Conservation (phyloP, 345 rosid species). For the Mangifera indica region DNA sequence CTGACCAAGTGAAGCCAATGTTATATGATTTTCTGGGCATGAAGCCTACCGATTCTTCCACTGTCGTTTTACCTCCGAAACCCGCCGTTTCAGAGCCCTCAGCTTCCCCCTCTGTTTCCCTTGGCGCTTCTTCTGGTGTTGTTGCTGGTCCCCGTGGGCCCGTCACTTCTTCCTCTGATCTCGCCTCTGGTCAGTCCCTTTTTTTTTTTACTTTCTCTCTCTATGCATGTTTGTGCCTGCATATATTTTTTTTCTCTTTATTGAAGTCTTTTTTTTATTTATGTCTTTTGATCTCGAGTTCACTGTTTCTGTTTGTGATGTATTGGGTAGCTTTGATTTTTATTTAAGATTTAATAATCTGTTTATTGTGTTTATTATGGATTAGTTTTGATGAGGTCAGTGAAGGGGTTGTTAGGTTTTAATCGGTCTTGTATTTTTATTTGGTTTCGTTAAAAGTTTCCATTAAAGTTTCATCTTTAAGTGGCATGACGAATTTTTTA, state of each 20-base stretch:
- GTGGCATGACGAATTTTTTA: constrained; percentile 7
- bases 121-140: constrained; percentile 56
- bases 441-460: constrained; percentile 8
- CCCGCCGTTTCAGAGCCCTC: constrained; percentile 38
- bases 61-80: constrained; percentile 37
- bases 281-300: background rate
- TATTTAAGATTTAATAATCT: constrained; percentile 4
- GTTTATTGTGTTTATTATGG: background rate
- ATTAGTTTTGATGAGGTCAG: constrained; percentile 39
- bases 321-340: constrained; percentile 21
- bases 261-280: background rate
- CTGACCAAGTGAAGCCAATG: constrained; percentile 44
- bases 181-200: constrained; percentile 54
- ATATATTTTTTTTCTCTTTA: too few relatives aligned
- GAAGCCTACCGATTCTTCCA: constrained; percentile 41
- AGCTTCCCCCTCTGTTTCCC: constrained; percentile 47
- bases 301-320: background rate
- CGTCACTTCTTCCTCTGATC: constrained; percentile 39
- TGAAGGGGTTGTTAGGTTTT: constrained; percentile 39
- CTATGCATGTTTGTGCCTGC: background rate
- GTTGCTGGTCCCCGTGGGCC: constrained; percentile 10
- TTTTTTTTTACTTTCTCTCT: constrained; percentile 2
- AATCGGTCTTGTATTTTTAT: constrained; percentile 14
- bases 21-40: constrained; percentile 87
- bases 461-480: background rate